A percentile compares a stretch with the other conserved stretches of the same genome.
phyloP scores from a whole-genome alignment of 2,329 filamentous ascomycete genomes.

The Ophidiomyces ophidiicola region DNA sequence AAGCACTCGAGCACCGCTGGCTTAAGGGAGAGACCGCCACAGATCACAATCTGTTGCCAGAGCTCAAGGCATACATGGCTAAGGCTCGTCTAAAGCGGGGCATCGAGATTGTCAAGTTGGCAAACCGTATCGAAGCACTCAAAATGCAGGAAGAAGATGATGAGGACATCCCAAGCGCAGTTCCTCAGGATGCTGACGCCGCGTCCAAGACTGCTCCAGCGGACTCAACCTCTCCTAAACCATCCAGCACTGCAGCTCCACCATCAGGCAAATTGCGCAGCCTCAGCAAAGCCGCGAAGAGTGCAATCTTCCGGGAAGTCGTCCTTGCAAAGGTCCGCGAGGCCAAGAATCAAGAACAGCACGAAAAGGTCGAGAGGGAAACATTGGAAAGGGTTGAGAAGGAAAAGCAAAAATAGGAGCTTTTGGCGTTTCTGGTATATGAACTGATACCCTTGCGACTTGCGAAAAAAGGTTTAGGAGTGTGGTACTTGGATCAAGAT shows the following conservation, averaged over 20 bases:
- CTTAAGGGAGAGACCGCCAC: slow-evolving; percentile 81
- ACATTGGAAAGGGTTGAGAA: slow-evolving; percentile 33
- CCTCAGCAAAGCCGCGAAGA: slow-evolving; percentile 48
- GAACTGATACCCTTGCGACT: slow-evolving; percentile 4
- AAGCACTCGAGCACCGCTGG: slow-evolving; percentile 74
- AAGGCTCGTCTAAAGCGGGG: slow-evolving; percentile 82
- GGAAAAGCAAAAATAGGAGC: slow-evolving; percentile 10
- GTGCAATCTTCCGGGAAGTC: slow-evolving; percentile 82
- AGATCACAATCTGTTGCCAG: slow-evolving; percentile 92
- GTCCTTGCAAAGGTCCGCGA: slow-evolving; percentile 88
- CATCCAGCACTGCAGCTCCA: slow-evolving; percentile 22
- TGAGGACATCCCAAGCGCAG: slow-evolving; percentile 50
- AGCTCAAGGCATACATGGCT: slow-evolving; percentile 88
- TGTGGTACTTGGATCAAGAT: too few relatives aligned
- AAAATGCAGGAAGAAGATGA: slow-evolving; percentile 86
- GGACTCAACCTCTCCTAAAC: slow-evolving; percentile 18
- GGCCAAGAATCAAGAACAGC: slow-evolving; percentile 76
- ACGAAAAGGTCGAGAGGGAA: slow-evolving; percentile 53
- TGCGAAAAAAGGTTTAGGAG: too few relatives aligned
- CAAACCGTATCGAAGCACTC: slow-evolving; percentile 88
- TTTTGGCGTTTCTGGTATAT: neutral
- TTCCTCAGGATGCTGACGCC: slow-evolving; percentile 42
- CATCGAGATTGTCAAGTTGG: slow-evolving; percentile 90
- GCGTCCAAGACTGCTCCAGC: slow-evolving; percentile 37
- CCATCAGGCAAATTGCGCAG: slow-evolving; percentile 37